Evolutionary conservation across 2,329 filamentous ascomycete genomes (phyloP).

Genomic region (Penicillium sp.): DNA sequence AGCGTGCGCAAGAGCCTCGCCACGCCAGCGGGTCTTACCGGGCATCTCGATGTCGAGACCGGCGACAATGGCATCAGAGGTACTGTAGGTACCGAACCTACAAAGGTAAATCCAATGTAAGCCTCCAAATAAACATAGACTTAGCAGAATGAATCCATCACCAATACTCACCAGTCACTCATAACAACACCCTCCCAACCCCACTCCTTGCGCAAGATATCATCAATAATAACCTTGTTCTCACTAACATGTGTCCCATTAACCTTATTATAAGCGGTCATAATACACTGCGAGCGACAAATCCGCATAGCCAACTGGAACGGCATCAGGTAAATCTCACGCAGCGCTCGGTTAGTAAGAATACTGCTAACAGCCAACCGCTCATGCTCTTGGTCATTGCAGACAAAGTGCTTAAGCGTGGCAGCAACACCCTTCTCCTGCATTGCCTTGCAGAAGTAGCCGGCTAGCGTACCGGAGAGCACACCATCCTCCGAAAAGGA

Average conservation of each 20-base stretch:
- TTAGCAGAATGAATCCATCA: neutral
- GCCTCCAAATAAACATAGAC: neutral
- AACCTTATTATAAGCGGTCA: slow-evolving; percentile 59
- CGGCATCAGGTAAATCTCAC: slow-evolving; percentile 63
- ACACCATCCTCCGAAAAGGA: slow-evolving; percentile 81
- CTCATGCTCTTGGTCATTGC: slow-evolving; percentile 48
- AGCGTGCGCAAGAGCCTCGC: slow-evolving; percentile 39
- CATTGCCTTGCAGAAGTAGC: slow-evolving; percentile 68
- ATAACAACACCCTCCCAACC: slow-evolving; percentile 47
- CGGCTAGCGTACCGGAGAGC: slow-evolving; percentile 69
- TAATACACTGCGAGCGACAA: slow-evolving; percentile 54
- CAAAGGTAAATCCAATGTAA: neutral
- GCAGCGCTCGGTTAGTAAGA: slow-evolving; percentile 52
- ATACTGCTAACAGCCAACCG: slow-evolving; percentile 44
- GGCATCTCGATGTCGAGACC: slow-evolving; percentile 50
- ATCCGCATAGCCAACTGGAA: slow-evolving; percentile 61
- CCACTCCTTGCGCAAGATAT: slow-evolving; percentile 48
- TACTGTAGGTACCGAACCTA: slow-evolving; percentile 49
- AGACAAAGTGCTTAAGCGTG: slow-evolving; percentile 66
- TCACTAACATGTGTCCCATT: slow-evolving; percentile 51
- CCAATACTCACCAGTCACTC: slow-evolving; percentile 43
- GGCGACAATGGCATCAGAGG: slow-evolving; percentile 44
- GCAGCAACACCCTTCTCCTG: slow-evolving; percentile 72
- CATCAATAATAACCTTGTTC: slow-evolving; percentile 40
- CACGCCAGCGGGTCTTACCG: slow-evolving; percentile 45